These are phyloP conservation scores for Trypethelium eluteriae DNA, from an alignment of 495 filamentous ascomycete genomes.

Conservation along the genomic window DNA sequence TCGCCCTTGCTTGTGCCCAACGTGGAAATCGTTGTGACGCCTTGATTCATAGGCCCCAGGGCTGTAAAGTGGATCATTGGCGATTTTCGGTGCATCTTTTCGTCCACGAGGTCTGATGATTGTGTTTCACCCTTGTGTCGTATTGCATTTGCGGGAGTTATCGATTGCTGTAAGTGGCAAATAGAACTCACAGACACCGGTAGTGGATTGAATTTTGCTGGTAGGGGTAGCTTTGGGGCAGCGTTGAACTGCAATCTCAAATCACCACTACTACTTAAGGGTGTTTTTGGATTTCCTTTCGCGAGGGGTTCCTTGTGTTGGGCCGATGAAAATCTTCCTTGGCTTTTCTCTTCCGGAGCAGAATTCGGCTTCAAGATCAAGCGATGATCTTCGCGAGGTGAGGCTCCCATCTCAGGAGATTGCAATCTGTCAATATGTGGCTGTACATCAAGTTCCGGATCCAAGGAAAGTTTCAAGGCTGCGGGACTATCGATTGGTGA, in stretches of 20 bases:
- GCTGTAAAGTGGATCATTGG: background rate
- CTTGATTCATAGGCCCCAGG: background rate
- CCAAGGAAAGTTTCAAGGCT: background rate
- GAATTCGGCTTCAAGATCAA: background rate
- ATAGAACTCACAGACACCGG: background rate
- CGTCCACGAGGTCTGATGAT: background rate
- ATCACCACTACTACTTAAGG: background rate
- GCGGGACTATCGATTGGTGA: background rate
- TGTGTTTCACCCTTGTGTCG: background rate
- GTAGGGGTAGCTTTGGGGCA: background rate
- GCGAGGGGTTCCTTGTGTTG: background rate
- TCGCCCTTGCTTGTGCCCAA: background rate
- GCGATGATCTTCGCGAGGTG: background rate
- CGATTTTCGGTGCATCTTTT: conserved; percentile 1
- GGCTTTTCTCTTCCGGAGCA: background rate
- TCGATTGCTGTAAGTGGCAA: background rate
- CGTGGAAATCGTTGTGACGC: background rate
- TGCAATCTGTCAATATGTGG: background rate
- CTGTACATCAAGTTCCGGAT: background rate
- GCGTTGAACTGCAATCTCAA: background rate
- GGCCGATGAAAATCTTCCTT: background rate
- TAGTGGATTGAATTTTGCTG: background rate
- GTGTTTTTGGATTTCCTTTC: background rate
- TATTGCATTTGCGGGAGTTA: background rate
- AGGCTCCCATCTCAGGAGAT: background rate